These are phyloP conservation scores for Citrus cavaleriei DNA, from an alignment of 345 rosid species.

Conservation along the genomic window DNA sequence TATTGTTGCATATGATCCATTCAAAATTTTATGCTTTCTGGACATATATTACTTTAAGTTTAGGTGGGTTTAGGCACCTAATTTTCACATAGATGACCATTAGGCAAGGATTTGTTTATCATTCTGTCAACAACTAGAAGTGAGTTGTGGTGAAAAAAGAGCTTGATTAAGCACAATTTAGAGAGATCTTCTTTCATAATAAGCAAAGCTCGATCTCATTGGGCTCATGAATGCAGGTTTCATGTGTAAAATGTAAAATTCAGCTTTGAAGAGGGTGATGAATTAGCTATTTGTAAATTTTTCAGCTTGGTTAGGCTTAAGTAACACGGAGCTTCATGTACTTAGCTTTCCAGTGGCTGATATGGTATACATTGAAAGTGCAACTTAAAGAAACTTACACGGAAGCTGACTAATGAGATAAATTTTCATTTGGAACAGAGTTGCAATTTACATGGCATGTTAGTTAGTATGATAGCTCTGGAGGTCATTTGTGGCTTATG, in stretches of 20 bases:
- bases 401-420: not conserved
- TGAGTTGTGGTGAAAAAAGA: not conserved
- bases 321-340: not conserved
- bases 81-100: not conserved
- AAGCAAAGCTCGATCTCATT: not conserved
- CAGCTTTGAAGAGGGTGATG: not conserved
- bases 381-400: not conserved
- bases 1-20: not conserved
- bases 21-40: not conserved
- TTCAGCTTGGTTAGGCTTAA: not conserved
- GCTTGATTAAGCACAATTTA: not conserved
- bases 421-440: not conserved
- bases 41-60: not conserved
- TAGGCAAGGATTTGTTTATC: not conserved
- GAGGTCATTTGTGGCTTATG: too few species aligned
- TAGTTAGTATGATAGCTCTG: not conserved
- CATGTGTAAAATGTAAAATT: not conserved
- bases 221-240: not conserved
- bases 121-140: not conserved
- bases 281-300: not conserved
- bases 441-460: not conserved
- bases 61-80: not conserved
- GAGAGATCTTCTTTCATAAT: not conserved
- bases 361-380: not conserved
- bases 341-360: not conserved